phyloP scores from a whole-genome alignment of 768 basidiomycete genomes.

The Cyathus striatus region DNA sequence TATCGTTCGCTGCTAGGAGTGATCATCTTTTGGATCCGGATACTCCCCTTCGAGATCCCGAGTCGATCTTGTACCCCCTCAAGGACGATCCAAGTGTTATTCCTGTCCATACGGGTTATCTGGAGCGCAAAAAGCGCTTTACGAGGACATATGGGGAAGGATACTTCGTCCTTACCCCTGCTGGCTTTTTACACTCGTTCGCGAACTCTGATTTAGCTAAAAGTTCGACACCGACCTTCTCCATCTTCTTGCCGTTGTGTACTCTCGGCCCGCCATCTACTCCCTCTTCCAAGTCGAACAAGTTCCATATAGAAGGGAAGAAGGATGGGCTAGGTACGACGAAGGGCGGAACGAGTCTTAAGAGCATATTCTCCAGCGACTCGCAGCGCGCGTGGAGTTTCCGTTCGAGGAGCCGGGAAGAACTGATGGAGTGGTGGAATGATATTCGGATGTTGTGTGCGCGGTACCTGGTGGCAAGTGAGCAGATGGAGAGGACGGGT shows the following conservation, averaged over 20 bases:
- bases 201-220: slow-evolving; percentile 57
- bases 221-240: slow-evolving; percentile 65
- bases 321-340: slow-evolving; percentile 75
- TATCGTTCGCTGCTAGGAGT: slow-evolving; percentile 86
- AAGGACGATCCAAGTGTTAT: slow-evolving; percentile 86
- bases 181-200: slow-evolving; percentile 96
- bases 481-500: slow-evolving; percentile 88
- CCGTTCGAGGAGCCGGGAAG: slow-evolving; percentile 82
- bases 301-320: slow-evolving; percentile 95
- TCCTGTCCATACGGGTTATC: slow-evolving; percentile 81
- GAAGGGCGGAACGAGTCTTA: slow-evolving; percentile 51
- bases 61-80: slow-evolving; percentile 76
- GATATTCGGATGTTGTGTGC: slow-evolving; percentile 93
- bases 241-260: slow-evolving; percentile 89
- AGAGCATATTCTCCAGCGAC: slow-evolving; percentile 24
- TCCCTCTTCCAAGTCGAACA: slow-evolving; percentile 68
- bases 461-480: slow-evolving; percentile 88
- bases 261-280: slow-evolving; percentile 89
- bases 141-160: slow-evolving; percentile 81
- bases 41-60: slow-evolving; percentile 82
- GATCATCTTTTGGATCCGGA: slow-evolving; percentile 97
- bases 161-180: slow-evolving; percentile 90
- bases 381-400: slow-evolving; percentile 74
- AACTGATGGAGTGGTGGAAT: slow-evolving; percentile 99
- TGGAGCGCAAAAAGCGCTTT: slow-evolving; percentile 96